These are phyloP conservation scores for Nicotiana attenuata DNA, from an alignment of 257 asterid genomes.

Conservation along the genomic window DNA sequence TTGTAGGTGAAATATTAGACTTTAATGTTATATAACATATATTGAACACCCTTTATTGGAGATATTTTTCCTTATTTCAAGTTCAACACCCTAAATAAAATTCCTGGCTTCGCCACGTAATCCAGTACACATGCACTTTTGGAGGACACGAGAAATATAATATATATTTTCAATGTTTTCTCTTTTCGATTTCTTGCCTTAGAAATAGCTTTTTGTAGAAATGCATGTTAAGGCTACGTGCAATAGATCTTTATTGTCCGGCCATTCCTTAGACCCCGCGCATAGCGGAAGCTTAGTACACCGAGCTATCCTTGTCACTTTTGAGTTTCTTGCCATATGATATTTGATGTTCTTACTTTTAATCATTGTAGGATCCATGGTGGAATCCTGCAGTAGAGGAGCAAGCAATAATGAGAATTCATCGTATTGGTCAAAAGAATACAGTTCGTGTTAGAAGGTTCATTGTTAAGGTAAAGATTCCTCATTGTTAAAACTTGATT, in stretches of 20 bases:
- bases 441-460: conserved; percentile 77
- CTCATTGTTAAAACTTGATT: not conserved
- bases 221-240: fast-evolving
- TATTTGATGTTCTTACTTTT: not conserved
- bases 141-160: too few species aligned
- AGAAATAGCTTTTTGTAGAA: too few species aligned
- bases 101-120: too few species aligned
- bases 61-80: too few species aligned
- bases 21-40: too few species aligned
- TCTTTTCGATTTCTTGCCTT: too few species aligned
- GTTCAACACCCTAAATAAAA: too few species aligned
- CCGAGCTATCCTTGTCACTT: fast-evolving
- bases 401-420: conserved; percentile 90
- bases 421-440: conserved; percentile 77
- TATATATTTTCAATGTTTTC: too few species aligned
- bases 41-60: too few species aligned
- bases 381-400: conserved; percentile 98
- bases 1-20: too few species aligned
- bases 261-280: fast-evolving
- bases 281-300: fast-evolving
- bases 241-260: too few species aligned
- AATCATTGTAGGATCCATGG: conserved; percentile 70
- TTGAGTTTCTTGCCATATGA: not conserved
- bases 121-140: too few species aligned
- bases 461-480: conserved; percentile 58